Evolutionary conservation across 1,284 basidiomycete species (phyloP), one percentile per base, ranked within the genome.

Genomic region (Wallemia ichthyophaga): DNA sequence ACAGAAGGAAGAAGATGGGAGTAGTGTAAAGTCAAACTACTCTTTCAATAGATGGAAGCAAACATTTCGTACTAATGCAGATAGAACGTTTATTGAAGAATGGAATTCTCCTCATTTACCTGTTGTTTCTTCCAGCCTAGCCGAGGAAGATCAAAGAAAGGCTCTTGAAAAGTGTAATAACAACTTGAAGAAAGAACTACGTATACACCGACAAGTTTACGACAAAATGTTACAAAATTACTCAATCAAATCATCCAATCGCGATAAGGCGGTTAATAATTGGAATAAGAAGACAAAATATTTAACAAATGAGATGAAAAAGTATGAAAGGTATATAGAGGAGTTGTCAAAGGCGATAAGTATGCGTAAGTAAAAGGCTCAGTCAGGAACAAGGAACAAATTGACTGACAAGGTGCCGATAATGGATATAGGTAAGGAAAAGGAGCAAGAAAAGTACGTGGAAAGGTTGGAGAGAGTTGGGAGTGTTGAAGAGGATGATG

Each of bases 241-340:
- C 68, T 74, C 80, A 60, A 75, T 82, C 1, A 77, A 81, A 11
- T 80, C 82, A n/a, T 69, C 76, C 25, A 88, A 85, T 64, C 75
- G 78, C 1, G 66, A 73, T 62, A 94, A 83, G 69, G 83, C 92
- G 0, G 74, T 79, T 63, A 76, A 76, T 59, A 98, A 98, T 68
- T 98, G 91, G 88, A 83, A 87, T 68, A 81, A 81, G 65, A 89
- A 85, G 68, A 85, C 83, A 7, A 80, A 85, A 66, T 85, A 86
- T 68, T 72, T 96, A 54, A 74, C 91, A 60, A 79, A 82, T 17
- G 92, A 98, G 71, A 85, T 88, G 58, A 83, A 88, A 68, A 96
- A 96, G 69, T 98, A 94, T 70, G 81, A 87, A 59, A 83, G 82
- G n/a, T 98, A 98, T 69, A 81, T 89, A 61, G 87, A 94, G 62